Conservation (phyloP, 371 early-diverging fungal genomes). For the Rhizopus delemar region DNA sequence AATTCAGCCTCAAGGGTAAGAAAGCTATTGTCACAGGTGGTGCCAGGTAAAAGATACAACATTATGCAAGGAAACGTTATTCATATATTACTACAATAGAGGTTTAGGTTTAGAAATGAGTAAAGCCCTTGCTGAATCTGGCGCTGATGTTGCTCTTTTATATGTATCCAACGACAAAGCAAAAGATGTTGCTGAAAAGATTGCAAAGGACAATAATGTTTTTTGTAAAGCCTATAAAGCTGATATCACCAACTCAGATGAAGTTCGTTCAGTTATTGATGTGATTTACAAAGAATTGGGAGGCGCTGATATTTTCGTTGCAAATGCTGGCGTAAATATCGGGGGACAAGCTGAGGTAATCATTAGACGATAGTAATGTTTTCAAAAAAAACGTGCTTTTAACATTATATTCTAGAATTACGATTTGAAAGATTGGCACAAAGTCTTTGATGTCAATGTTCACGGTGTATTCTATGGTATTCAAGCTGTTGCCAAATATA, state of each 20-base stretch:
- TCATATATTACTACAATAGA: slow-evolving; percentile 8
- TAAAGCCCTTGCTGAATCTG: slow-evolving; percentile 47
- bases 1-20: slow-evolving; percentile 48
- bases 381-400: not conserved
- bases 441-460: slow-evolving; percentile 48
- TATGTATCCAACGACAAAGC: slow-evolving; percentile 48
- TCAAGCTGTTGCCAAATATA: slow-evolving; percentile 45
- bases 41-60: slow-evolving; percentile 28
- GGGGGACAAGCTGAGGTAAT: slow-evolving; percentile 40
- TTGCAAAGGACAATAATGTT: slow-evolving; percentile 36
- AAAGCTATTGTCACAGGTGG: slow-evolving; percentile 50
- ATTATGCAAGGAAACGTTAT: not conserved
- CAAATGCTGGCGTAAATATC: slow-evolving; percentile 47
- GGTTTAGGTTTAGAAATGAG: slow-evolving; percentile 50
- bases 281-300: slow-evolving; percentile 45
- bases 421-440: slow-evolving; percentile 38
- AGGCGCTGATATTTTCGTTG: slow-evolving; percentile 47
- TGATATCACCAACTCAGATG: slow-evolving; percentile 32
- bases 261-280: slow-evolving; percentile 33
- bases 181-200: slow-evolving; percentile 36
- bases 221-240: slow-evolving; percentile 48
- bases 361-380: not conserved
- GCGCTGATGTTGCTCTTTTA: slow-evolving; percentile 50
- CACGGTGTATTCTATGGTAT: slow-evolving; percentile 49
- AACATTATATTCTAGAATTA: slow-evolving; percentile 21